Percentiles rank a stretch among this genome's conserved stretches.
phyloP scores from a whole-genome alignment of 441 rosid genomes.

The Brassica hybrid region DNA sequence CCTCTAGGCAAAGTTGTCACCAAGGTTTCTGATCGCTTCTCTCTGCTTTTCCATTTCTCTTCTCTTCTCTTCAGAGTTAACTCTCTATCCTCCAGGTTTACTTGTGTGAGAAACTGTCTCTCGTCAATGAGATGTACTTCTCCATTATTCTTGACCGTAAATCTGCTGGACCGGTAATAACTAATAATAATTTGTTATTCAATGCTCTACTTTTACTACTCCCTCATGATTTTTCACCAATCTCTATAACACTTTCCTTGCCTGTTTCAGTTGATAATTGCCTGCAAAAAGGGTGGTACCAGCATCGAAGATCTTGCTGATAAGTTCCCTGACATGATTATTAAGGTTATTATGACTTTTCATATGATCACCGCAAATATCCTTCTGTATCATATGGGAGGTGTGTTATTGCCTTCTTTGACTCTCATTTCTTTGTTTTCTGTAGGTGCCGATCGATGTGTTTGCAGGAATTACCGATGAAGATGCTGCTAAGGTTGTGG shows the following conservation, averaged over 20 bases:
- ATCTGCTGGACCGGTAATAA: constrained; percentile 89
- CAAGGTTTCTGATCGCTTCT: constrained; percentile 64
- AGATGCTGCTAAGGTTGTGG: constrained; percentile 97
- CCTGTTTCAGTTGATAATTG: constrained; percentile 79
- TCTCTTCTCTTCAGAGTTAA: background rate
- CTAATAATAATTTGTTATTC: constrained; percentile 26
- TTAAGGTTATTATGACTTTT: constrained; percentile 69
- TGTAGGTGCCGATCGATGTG: constrained; percentile 91
- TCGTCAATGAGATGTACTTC: constrained; percentile 97
- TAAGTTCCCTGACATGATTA: constrained; percentile 94
- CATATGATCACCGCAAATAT: background rate
- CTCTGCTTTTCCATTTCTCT: too few species aligned
- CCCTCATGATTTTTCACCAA: background rate
- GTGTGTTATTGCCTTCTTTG: background rate
- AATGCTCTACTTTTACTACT: constrained; percentile 13
- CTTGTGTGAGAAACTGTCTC: constrained; percentile 89
- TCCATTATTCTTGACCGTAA: constrained; percentile 95
- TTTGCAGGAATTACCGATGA: constrained; percentile 95
- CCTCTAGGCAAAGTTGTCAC: constrained; percentile 95
- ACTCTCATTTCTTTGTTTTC: constrained; percentile 31
- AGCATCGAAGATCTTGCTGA: constrained; percentile 99
- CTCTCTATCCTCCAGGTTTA: constrained; percentile 64
- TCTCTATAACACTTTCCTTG: constrained; percentile 14
- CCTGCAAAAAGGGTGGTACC: constrained; percentile 96
- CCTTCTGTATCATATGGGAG: background rate